Conservation (phyloP, 768 basidiomycete species). For the Mycena amicta region DNA sequence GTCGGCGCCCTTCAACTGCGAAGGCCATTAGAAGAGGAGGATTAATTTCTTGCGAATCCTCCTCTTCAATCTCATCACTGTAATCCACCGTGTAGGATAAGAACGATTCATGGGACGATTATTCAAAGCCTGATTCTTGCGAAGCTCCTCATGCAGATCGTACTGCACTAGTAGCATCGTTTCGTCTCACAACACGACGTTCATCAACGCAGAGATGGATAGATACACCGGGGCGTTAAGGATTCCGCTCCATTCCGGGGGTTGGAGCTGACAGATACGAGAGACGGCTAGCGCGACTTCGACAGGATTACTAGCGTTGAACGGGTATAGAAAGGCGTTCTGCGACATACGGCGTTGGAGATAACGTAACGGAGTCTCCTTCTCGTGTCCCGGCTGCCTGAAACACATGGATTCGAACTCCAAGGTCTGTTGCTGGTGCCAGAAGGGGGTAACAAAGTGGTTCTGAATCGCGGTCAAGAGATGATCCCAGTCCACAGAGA, state of each 20-base stretch:
- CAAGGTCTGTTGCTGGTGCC: background rate
- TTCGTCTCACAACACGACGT: background rate
- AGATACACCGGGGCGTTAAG: background rate
- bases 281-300: constrained; percentile 13
- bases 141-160: background rate
- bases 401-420: constrained; percentile 4
- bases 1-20: background rate
- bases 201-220: background rate
- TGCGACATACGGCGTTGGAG: constrained; percentile 1
- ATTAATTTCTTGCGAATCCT: too few species aligned
- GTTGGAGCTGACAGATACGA: background rate
- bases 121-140: background rate
- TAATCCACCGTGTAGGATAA: too few species aligned
- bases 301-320: background rate
- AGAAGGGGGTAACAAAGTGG: background rate
- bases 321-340: constrained; percentile 1
- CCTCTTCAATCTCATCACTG: too few species aligned
- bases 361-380: constrained; percentile 3
- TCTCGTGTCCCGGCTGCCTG: background rate
- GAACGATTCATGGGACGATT: background rate
- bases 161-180: background rate
- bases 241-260: background rate
- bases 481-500: background rate
- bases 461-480: background rate
- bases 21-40: background rate